Base-by-base conservation (phyloP, 495 filamentous ascomycete species). In the Mycothermus thermophilus region DNA sequence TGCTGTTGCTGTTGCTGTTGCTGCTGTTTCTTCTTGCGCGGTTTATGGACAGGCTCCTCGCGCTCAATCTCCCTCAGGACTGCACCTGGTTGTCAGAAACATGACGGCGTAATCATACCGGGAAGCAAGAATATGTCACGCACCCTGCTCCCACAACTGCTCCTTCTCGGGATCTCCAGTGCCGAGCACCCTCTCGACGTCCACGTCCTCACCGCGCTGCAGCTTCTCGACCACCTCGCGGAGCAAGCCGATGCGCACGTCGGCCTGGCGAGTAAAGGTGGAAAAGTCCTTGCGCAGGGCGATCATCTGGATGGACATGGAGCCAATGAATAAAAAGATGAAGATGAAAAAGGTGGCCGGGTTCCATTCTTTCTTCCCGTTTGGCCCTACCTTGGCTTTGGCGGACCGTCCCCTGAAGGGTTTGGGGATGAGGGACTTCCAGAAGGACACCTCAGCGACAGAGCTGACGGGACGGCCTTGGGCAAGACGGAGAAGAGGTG, bases 281-380 rank as follows among this genome's bases (percentile, higher is more conserved):
- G 66, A 63, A 47, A 74, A 83, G 10, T 87, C 76, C 35, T 79
- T 81, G 54, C 74, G 79, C 42, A 96, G 51, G 5, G 74, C 64
- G 38, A 99, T 79, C 71, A 88, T 78, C 41, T 94, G 79, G 44
- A 99, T 93, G 9, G 86, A 78, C 58, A 95, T 88, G 38, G 83
- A 92, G 2, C 90, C 92, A 43, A 95, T 87, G 40, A 94, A 68
- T 26, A 94, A 66, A 47, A 83, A 86, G 34, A 95, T 86, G 50
- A 83, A 61, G 46, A 99, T 90, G 62, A 79, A 95, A 48, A 85
- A 86, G 1, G 83, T 95, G 10, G 83, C 83, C 1, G 90, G 92
- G 45, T 95, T 96, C 84, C 83, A 93, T 44, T 75, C 74, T 43
- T 78, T 84, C 34, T 69, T 62, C n/a, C n/a, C n/a, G n/a, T n/a